phyloP scores from a whole-genome alignment of 768 basidiomycete species.

The Mycena sanguinolenta region DNA sequence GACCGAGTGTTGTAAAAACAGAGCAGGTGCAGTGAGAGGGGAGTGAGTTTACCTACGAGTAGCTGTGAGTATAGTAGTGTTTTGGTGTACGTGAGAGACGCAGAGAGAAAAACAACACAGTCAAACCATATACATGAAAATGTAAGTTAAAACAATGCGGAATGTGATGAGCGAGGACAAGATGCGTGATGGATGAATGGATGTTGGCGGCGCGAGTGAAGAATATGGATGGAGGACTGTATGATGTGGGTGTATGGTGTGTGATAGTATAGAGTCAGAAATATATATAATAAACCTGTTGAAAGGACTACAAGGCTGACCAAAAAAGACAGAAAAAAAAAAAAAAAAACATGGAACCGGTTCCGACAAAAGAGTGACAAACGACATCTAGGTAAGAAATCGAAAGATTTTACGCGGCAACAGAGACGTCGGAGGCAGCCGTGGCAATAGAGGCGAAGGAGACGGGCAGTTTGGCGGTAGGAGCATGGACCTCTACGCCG shows the following conservation, averaged over 20 bases:
- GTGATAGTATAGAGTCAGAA: conserved; percentile 18
- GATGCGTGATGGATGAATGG: conserved; percentile 29
- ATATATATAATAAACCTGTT: conserved; percentile 34
- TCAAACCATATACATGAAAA: conserved; percentile 37
- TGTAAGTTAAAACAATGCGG: conserved; percentile 45
- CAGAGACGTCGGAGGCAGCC: conserved; percentile 71
- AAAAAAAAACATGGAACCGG: too few relatives aligned
- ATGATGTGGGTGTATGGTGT: conserved; percentile 22
- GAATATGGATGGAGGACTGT: conserved; percentile 21
- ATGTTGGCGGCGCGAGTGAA: conserved; percentile 24
- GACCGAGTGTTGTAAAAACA: conserved; percentile 8
- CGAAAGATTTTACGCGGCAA: conserved; percentile 72
- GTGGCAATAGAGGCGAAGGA: conserved; percentile 80
- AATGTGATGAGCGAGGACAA: conserved; percentile 34
- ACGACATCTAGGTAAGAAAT: conserved; percentile 35
- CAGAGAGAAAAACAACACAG: conserved; percentile 20
- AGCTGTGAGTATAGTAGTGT: conserved; percentile 33
- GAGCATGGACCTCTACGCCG: conserved; percentile 38
- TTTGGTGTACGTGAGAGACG: conserved; percentile 18
- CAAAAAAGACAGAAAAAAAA: conserved; percentile 13
- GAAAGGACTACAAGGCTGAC: not conserved
- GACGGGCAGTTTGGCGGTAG: conserved; percentile 65
- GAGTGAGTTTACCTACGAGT: conserved; percentile 27
- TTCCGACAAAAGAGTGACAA: conserved; percentile 36
- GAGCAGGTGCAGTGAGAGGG: conserved; percentile 12